phyloP scores from a whole-genome alignment of 148 eudicot genomes.

The Camellia lanceoleosa region DNA sequence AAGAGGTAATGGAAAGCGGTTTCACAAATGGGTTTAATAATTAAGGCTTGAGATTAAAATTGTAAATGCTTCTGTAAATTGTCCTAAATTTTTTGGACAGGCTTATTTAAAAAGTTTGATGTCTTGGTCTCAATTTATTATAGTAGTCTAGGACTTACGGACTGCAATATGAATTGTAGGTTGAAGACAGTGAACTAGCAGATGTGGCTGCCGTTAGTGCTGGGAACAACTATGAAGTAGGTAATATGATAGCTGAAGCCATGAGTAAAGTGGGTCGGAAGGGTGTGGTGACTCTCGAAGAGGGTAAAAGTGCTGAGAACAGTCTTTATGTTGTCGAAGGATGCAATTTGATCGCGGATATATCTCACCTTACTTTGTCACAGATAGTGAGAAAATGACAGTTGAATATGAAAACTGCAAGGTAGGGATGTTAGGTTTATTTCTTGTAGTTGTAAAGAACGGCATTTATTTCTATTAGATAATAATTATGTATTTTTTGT shows the following conservation, averaged over 20 bases:
- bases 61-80: background rate
- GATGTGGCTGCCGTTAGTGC: constrained; percentile 99
- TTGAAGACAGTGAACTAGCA: constrained; percentile 70
- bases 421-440: constrained; percentile 29
- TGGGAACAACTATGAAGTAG: constrained; percentile 83
- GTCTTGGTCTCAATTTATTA: background rate
- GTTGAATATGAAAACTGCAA: constrained; percentile 81
- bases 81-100: background rate
- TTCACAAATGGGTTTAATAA: background rate
- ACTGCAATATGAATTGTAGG: constrained; percentile 31
- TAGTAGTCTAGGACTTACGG: background rate
- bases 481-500: background rate
- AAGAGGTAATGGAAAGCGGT: constrained; percentile 37
- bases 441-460: background rate
- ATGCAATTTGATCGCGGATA: constrained; percentile 78
- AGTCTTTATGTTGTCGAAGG: constrained; percentile 65
- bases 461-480: too few relatives aligned
- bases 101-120: background rate
- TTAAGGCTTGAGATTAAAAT: background rate
- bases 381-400: constrained; percentile 64
- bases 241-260: constrained; percentile 93
- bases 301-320: constrained; percentile 91
- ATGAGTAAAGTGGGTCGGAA: constrained; percentile 86
- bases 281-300: constrained; percentile 96
- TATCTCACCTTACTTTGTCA: constrained; percentile 69